A percentile compares a stretch with the other conserved stretches of the same genome.
These are phyloP conservation scores for Lycium ferocissimum DNA, from an alignment of 257 asterid genomes.

Conservation along the genomic window DNA sequence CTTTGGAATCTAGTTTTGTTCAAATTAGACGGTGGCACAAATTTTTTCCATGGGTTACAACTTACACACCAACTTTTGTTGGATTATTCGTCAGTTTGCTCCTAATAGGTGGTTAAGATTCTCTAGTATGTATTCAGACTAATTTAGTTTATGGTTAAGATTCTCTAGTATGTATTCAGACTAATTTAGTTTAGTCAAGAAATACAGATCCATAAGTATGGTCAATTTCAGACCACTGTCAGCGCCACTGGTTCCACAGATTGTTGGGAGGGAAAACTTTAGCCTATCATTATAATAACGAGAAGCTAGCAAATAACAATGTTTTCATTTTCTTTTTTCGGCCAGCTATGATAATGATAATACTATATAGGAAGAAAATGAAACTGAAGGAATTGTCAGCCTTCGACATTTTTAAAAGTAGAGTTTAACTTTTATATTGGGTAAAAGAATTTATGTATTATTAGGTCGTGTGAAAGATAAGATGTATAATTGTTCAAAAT, in stretches of 20 bases:
- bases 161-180: not conserved
- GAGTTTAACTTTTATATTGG: not conserved
- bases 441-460: not conserved
- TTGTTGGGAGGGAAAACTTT: not conserved
- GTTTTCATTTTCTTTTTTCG: not conserved
- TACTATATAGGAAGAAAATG: not conserved
- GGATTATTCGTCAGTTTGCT: not conserved
- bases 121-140: not conserved
- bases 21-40: constrained; percentile 27
- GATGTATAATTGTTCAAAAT: not conserved
- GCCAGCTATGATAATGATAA: not conserved
- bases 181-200: not conserved
- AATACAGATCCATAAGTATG: constrained; percentile 5
- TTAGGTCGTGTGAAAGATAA: not conserved
- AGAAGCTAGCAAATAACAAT: not conserved
- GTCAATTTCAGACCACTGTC: constrained; percentile 30
- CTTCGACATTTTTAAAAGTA: not conserved
- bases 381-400: not conserved
- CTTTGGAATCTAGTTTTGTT: not conserved
- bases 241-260: constrained; percentile 7
- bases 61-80: not conserved
- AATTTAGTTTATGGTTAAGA: not conserved
- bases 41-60: not conserved
- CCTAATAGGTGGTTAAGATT: not conserved
- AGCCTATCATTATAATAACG: not conserved